Percentiles rank a stretch among this genome's conserved stretches.
These are phyloP conservation scores for Colletotrichum gloeosporioides DNA, from an alignment of 2,329 filamentous ascomycete genomes.

Conservation along the genomic window DNA sequence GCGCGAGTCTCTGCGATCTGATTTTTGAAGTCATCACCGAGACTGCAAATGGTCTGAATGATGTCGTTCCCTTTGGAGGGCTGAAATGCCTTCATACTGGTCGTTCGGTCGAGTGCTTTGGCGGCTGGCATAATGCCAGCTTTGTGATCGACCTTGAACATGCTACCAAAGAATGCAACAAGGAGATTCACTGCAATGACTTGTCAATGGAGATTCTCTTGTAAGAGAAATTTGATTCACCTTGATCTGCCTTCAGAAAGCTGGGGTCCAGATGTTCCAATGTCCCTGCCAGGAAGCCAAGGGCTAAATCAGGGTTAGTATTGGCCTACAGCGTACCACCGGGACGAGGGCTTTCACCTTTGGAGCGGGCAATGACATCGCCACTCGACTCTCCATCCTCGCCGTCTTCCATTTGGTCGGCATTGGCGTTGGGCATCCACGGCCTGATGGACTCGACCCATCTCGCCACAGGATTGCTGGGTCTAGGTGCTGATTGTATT, in stretches of 20 bases:
- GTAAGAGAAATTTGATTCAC: constrained; percentile 31
- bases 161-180: constrained; percentile 60
- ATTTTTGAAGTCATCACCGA: constrained; percentile 62
- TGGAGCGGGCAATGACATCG: constrained; percentile 60
- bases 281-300: constrained; percentile 62
- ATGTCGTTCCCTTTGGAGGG: constrained; percentile 53
- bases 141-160: constrained; percentile 65
- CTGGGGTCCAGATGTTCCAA: constrained; percentile 52
- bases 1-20: constrained; percentile 58
- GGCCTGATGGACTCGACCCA: constrained; percentile 62
- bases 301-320: constrained; percentile 38
- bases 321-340: not conserved
- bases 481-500: constrained; percentile 48
- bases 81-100: constrained; percentile 56
- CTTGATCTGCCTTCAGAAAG: constrained; percentile 55
- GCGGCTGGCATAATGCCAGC: constrained; percentile 62
- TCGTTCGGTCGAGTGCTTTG: constrained; percentile 55
- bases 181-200: constrained; percentile 45
- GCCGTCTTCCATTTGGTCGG: constrained; percentile 37
- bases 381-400: constrained; percentile 47
- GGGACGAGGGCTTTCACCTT: constrained; percentile 38
- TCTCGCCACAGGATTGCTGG: constrained; percentile 52
- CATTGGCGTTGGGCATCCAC: constrained; percentile 54
- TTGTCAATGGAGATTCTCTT: constrained; percentile 42
- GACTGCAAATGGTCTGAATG: constrained; percentile 51